phyloP scores from a whole-genome alignment of 768 basidiomycete species.

The Cubamyces lactineus region DNA sequence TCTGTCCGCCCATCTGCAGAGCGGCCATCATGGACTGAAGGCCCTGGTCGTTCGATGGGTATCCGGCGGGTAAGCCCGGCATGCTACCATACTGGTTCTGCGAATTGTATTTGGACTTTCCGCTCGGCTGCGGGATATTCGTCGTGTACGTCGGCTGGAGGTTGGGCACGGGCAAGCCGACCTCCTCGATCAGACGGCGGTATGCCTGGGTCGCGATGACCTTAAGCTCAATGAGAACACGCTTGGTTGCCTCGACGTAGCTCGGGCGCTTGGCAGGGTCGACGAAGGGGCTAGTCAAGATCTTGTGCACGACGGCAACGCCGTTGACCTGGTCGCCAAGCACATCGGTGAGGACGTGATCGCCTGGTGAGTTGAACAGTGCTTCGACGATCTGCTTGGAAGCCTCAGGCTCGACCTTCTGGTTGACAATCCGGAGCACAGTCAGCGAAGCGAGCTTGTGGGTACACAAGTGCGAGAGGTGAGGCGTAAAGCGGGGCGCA shows the following conservation, averaged over 20 bases:
- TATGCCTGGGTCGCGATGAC: constrained; percentile 96
- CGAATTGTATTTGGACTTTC: constrained; percentile 59
- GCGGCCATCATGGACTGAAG: constrained; percentile 93
- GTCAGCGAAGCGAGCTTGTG: constrained; percentile 97
- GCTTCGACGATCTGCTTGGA: constrained; percentile 86
- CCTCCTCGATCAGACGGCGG: constrained; percentile 90
- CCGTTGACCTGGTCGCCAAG: constrained; percentile 97
- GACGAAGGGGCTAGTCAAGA: constrained; percentile 85
- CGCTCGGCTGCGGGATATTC: constrained; percentile 59
- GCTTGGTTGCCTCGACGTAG: constrained; percentile 86
- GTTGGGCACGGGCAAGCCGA: constrained; percentile 87
- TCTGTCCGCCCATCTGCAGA: constrained; percentile 88
- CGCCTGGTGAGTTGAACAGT: constrained; percentile 86
- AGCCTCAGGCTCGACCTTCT: constrained; percentile 90
- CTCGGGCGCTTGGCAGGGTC: constrained; percentile 67
- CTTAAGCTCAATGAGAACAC: constrained; percentile 88
- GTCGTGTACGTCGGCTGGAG: constrained; percentile 78
- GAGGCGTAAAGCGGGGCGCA: constrained; percentile 95
- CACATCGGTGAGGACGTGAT: constrained; percentile 92
- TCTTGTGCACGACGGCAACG: constrained; percentile 90
- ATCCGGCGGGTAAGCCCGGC: constrained; percentile 77
- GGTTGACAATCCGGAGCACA: constrained; percentile 94
- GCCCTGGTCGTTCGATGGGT: constrained; percentile 82
- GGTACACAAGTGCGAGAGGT: constrained; percentile 94
- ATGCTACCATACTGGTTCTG: constrained; percentile 60